phyloP scores from a whole-genome alignment of 495 filamentous ascomycete species.

The Annulohypoxylon nitens region DNA sequence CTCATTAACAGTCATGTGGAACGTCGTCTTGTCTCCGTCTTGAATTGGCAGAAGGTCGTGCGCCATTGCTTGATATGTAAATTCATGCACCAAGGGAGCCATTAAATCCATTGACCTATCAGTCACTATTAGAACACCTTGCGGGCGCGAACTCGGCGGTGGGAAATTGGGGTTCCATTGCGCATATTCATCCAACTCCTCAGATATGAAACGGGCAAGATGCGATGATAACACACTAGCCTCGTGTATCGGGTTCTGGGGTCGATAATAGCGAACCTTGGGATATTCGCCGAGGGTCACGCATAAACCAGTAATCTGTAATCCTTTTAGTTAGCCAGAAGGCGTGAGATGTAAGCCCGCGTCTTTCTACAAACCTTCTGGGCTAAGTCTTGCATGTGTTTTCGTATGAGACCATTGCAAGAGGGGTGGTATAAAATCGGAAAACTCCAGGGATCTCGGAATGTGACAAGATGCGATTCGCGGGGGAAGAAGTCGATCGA shows the following conservation, averaged over 20 bases:
- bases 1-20: conserved; percentile 81
- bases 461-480: conserved; percentile 91
- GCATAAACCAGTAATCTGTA: conserved; percentile 84
- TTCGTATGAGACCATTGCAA: conserved; percentile 84
- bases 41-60: conserved; percentile 90
- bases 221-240: conserved; percentile 87
- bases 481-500: conserved; percentile 89
- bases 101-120: conserved; percentile 93
- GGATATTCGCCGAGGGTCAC: conserved; percentile 89
- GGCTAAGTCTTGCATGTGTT: conserved; percentile 84
- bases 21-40: conserved; percentile 88
- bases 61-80: conserved; percentile 98
- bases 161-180: conserved; percentile 87
- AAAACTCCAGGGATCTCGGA: conserved; percentile 95
- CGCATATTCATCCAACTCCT: conserved; percentile 87
- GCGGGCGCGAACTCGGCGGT: conserved; percentile 80
- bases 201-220: conserved; percentile 91
- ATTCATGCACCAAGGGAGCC: conserved; percentile 91
- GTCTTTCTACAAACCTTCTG: conserved; percentile 75
- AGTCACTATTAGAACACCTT: conserved; percentile 85
- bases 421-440: conserved; percentile 90
- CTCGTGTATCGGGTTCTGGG: conserved; percentile 81
- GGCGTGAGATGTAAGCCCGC: conserved; percentile 30
- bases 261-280: conserved; percentile 88
- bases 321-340: conserved; percentile 47